Evolutionary conservation across 805 yeast genomes (phyloP), one percentile per base, ranked within the genome.

Genomic region (Suhomyces sp.): DNA sequence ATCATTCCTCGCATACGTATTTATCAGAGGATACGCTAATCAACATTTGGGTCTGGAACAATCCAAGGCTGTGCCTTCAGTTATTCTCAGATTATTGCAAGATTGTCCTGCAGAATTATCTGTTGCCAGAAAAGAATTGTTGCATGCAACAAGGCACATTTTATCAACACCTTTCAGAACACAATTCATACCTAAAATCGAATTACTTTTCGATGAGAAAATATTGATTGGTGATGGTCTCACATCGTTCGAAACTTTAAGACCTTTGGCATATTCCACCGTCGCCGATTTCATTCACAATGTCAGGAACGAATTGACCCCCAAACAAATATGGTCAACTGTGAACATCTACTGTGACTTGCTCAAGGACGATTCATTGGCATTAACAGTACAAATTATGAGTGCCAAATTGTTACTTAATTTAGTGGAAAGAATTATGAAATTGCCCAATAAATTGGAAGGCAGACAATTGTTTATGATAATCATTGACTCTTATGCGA

Each of bases 281-380:
- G 91, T 93, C 32, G 98, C 98, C 0, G 99, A 93, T 54, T 82
- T 95, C 49, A 83, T 93, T 35, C 98, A 93, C 53, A 88, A 87
- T 52, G 91, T 91, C 3, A 78, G 97, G 47, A 76, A 81, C 32
- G 95, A 90, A 46, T 65, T 93, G 35, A 81, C 85, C 1, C 77
- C 90, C 2, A 79, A 77, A 25, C 96, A 88, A 54, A 83, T 93
- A 8, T 82, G 95, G 81, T 80, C 83, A 39, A 86, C 96, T 0
- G 91, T 95, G 4, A 76, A 72, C 28, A 82, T 87, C 38, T 93
- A 88, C 53, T 83, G 95, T 51, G 75, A 74, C 19, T 80, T 88
- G 47, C 65, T 93, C 43, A 83, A 83, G 47, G 98, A 95, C 54
- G 79, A 77, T 43, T 67, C 90, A 0, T 63, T 93, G 44, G 93